A percentile compares a stretch with the other conserved stretches of the same genome.
Evolutionary conservation across 805 yeast genomes (phyloP).

Genomic region (Lachancea mirantina): DNA sequence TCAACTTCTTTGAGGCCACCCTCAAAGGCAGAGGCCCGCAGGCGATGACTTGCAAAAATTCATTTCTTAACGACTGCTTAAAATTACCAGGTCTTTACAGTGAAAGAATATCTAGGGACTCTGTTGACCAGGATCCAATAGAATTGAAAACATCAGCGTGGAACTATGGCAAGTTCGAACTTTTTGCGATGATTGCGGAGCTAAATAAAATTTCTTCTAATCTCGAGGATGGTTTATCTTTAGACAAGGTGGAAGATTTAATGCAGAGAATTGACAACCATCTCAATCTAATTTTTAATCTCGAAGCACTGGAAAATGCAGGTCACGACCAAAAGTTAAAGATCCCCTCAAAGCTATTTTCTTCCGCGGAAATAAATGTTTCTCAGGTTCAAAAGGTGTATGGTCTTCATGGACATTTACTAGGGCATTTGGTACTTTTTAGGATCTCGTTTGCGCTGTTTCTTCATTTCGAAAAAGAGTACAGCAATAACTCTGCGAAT

Average conservation of each 20-base stretch:
- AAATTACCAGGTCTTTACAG: no score
- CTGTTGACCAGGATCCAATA: slow-evolving; percentile 8
- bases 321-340: slow-evolving; percentile 7
- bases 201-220: slow-evolving; percentile 24
- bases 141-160: slow-evolving; percentile 17
- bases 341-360: background rate
- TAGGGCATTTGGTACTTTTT: slow-evolving; percentile 20
- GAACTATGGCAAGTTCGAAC: slow-evolving; percentile 21
- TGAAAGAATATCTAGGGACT: slow-evolving; percentile 1
- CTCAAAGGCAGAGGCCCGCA: slow-evolving; percentile 28
- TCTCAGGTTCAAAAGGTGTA: slow-evolving; percentile 13
- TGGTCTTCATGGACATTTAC: slow-evolving; percentile 21
- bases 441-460: slow-evolving; percentile 25
- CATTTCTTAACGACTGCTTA: no score
- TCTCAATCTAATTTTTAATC: slow-evolving; percentile 16
- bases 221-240: slow-evolving; percentile 16
- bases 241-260: slow-evolving; percentile 16
- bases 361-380: slow-evolving; percentile 6
- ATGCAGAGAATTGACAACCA: slow-evolving; percentile 18
- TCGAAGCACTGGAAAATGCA: slow-evolving; percentile 7
- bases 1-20: slow-evolving; percentile 24
- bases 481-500: slow-evolving; percentile 8
- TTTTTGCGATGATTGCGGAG: slow-evolving; percentile 22
- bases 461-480: slow-evolving; percentile 24
- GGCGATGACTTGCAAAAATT: slow-evolving; percentile 1